Percentiles rank a stretch among this genome's conserved stretches.
Evolutionary conservation across 2,329 filamentous ascomycete species (phyloP).

Genomic region (Aureobasidium sp.): DNA sequence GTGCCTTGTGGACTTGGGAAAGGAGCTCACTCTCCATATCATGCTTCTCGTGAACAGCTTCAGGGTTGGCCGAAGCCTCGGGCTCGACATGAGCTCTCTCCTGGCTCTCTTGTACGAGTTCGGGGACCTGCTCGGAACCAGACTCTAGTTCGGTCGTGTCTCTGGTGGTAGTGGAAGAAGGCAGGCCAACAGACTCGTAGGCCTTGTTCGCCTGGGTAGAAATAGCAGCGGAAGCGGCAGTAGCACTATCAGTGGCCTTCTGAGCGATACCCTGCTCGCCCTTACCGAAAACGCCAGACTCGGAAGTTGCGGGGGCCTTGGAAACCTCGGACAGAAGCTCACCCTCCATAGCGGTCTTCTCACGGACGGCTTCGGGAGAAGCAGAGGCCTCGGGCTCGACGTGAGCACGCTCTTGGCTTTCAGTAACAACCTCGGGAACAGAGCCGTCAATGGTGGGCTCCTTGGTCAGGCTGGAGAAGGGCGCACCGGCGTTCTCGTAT

Average conservation of each 20-base stretch:
- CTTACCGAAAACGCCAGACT: conserved; percentile 30
- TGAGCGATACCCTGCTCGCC: conserved; percentile 14
- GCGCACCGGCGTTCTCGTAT: background rate
- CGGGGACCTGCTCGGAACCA: conserved; percentile 28
- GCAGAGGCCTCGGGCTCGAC: conserved; percentile 59
- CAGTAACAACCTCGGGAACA: conserved; percentile 57
- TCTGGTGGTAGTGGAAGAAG: conserved; percentile 20
- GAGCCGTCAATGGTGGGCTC: conserved; percentile 10
- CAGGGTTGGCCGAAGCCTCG: conserved; percentile 56
- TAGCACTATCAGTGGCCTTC: conserved; percentile 35
- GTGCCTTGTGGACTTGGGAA: conserved; percentile 43
- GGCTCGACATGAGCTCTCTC: conserved; percentile 53
- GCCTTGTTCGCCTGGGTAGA: conserved; percentile 12
- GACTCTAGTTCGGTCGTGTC: conserved; percentile 25
- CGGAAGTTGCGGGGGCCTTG: conserved; percentile 20
- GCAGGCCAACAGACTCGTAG: background rate
- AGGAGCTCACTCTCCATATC: conserved; percentile 61
- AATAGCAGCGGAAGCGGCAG: conserved; percentile 28
- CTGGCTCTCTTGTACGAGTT: conserved; percentile 48
- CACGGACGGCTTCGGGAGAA: conserved; percentile 44
- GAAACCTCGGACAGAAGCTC: conserved; percentile 58
- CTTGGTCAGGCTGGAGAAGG: background rate
- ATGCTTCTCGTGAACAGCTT: conserved; percentile 38
- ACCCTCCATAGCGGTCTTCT: conserved; percentile 49
- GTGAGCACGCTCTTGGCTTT: conserved; percentile 60